phyloP scores from a whole-genome alignment of 2,329 filamentous ascomycete species.

The Penicillium sp. region DNA sequence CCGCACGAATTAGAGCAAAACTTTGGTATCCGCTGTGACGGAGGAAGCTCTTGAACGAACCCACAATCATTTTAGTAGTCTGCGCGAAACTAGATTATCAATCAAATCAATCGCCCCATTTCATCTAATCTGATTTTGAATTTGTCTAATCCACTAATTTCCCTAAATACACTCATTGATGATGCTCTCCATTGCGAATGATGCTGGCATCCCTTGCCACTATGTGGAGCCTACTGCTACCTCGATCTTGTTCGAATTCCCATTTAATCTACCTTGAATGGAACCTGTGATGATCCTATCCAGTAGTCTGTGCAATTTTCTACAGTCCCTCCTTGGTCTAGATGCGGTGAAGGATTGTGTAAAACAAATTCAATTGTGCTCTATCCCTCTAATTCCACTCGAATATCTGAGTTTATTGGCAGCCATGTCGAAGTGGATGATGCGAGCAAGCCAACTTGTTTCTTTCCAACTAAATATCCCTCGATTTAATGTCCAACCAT shows the following conservation, averaged over 20 bases:
- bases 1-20: background rate
- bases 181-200: background rate
- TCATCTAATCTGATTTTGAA: conserved; percentile 1
- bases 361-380: background rate
- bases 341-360: background rate
- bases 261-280: background rate
- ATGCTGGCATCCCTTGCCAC: background rate
- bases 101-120: background rate
- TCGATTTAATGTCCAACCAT: conserved; percentile 25
- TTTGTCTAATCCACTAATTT: background rate
- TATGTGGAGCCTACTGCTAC: background rate
- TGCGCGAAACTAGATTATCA: background rate
- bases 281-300: background rate
- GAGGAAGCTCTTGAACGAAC: background rate
- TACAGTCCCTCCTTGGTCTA: no score
- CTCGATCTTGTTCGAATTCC: background rate
- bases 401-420: background rate
- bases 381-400: background rate
- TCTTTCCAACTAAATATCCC: no score
- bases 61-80: background rate
- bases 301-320: background rate
- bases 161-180: background rate
- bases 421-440: background rate
- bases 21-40: background rate
- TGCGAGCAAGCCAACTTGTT: background rate